Percentiles rank a stretch among this genome's conserved stretches.
phyloP scores from a whole-genome alignment of 495 filamentous ascomycete species.

The Xylaria grammica region DNA sequence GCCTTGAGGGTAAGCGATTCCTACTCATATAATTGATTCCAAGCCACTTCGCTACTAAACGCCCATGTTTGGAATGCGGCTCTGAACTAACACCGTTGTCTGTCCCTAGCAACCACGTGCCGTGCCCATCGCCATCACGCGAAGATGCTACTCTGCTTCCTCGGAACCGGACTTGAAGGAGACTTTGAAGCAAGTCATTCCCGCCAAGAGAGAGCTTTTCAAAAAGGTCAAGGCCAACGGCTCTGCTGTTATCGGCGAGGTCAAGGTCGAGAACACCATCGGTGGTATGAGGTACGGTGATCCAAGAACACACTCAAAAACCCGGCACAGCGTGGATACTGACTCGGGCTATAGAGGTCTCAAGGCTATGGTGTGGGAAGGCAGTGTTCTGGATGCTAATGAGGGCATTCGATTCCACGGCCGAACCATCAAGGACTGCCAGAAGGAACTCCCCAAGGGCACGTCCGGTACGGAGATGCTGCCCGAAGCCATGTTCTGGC shows the following conservation, averaged over 20 bases:
- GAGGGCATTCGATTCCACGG: slow-evolving; percentile 99
- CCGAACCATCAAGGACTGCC: slow-evolving; percentile 97
- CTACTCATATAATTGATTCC: neutral
- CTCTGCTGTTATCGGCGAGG: slow-evolving; percentile 84
- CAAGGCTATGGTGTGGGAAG: slow-evolving; percentile 98
- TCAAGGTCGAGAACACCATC: slow-evolving; percentile 91
- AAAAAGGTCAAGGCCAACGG: slow-evolving; percentile 87
- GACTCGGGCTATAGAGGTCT: slow-evolving; percentile 59
- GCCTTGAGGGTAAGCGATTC: slow-evolving; percentile 56
- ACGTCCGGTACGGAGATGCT: slow-evolving; percentile 97
- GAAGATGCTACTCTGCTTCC: slow-evolving; percentile 67
- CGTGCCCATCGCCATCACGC: slow-evolving; percentile 30
- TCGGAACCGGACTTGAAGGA: slow-evolving; percentile 87
- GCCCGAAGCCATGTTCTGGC: slow-evolving; percentile 99
- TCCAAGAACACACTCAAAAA: neutral
- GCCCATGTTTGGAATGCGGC: neutral
- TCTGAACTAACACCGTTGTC: neutral
- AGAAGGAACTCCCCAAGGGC: slow-evolving; percentile 90
- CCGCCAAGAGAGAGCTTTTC: slow-evolving; percentile 88
- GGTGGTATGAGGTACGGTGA: slow-evolving; percentile 80
- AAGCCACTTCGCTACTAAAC: neutral
- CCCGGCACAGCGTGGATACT: neutral
- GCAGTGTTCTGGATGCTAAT: slow-evolving; percentile 93
- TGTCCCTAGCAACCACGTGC: slow-evolving; percentile 39
- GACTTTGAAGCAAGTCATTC: slow-evolving; percentile 80